Conservation (phyloP, 805 yeast species). For the Yarrowia deformans region DNA sequence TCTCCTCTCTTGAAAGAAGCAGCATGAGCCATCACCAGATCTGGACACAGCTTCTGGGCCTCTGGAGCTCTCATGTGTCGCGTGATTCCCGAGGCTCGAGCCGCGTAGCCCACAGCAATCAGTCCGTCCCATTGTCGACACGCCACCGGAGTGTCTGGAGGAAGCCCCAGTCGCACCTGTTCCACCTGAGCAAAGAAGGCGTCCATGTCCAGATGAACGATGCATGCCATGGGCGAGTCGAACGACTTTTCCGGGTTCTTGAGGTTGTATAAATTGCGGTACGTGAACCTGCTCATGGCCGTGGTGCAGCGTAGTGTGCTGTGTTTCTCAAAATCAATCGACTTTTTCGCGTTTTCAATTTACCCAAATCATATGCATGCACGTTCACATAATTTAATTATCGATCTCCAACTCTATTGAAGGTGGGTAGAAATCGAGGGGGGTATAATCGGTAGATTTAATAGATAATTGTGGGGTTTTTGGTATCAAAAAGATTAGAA, state of each 20-base stretch:
- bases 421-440: too few species aligned
- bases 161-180: constrained; percentile 71
- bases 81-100: constrained; percentile 79
- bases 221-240: constrained; percentile 72
- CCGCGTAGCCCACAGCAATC: constrained; percentile 85
- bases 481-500: too few species aligned
- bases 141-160: constrained; percentile 80
- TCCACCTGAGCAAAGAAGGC: constrained; percentile 97
- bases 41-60: constrained; percentile 79
- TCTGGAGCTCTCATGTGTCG: constrained; percentile 75
- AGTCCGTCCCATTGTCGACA: constrained; percentile 92
- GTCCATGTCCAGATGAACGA: constrained; percentile 88
- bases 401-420: neutral
- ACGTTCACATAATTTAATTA: too few species aligned
- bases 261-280: constrained; percentile 43
- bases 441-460: too few species aligned
- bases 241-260: constrained; percentile 53
- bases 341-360: constrained; percentile 21
- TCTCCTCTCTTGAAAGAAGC: constrained; percentile 93
- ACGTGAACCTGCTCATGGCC: constrained; percentile 40
- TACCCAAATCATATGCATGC: constrained; percentile 12
- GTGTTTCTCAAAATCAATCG: too few species aligned
- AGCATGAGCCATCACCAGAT: constrained; percentile 82
- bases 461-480: too few species aligned
- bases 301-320: too few species aligned